Evolutionary conservation across 2,329 filamentous ascomycete species (phyloP).

Genomic region (Cercospora beticola): DNA sequence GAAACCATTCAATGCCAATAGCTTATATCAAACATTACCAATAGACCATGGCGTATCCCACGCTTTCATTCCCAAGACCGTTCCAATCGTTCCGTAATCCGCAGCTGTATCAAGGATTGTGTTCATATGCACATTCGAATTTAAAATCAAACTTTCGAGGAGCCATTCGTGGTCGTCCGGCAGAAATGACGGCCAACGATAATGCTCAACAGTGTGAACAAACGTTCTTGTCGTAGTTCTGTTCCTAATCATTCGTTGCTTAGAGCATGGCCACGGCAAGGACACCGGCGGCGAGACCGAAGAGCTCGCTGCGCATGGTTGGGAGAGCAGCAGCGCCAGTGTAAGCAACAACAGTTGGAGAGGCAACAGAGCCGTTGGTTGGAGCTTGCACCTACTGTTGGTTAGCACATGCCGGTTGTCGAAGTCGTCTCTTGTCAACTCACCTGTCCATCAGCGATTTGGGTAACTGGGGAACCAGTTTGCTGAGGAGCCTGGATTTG

Average conservation of each 20-base stretch:
- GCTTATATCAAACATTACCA: constrained; percentile 8
- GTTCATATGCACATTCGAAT: constrained; percentile 32
- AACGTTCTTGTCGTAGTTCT: not conserved
- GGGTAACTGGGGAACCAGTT: constrained; percentile 33
- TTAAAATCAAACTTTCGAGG: constrained; percentile 21
- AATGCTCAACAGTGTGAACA: not conserved
- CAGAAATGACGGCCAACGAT: constrained; percentile 17
- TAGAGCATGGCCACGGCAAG: constrained; percentile 34
- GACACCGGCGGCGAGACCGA: constrained; percentile 36
- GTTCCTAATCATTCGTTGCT: constrained; percentile 6
- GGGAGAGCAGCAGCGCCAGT: constrained; percentile 36
- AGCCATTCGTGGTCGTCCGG: not conserved
- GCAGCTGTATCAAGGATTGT: constrained; percentile 19
- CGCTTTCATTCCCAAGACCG: not conserved
- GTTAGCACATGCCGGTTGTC: no score
- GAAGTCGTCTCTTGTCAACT: no score
- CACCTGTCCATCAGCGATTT: constrained; percentile 21
- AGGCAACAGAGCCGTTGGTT: constrained; percentile 21
- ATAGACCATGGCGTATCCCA: constrained; percentile 3
- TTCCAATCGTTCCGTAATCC: constrained; percentile 6
- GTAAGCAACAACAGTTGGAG: constrained; percentile 26
- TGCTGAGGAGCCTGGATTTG: constrained; percentile 8
- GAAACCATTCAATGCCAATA: not conserved
- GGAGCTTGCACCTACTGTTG: no score
- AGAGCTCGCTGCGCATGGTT: constrained; percentile 28